Percentiles rank a stretch among this genome's conserved stretches.
These are phyloP conservation scores for Myriosclerotinia duriaeana DNA, from an alignment of 2,329 filamentous ascomycete genomes.

Conservation along the genomic window DNA sequence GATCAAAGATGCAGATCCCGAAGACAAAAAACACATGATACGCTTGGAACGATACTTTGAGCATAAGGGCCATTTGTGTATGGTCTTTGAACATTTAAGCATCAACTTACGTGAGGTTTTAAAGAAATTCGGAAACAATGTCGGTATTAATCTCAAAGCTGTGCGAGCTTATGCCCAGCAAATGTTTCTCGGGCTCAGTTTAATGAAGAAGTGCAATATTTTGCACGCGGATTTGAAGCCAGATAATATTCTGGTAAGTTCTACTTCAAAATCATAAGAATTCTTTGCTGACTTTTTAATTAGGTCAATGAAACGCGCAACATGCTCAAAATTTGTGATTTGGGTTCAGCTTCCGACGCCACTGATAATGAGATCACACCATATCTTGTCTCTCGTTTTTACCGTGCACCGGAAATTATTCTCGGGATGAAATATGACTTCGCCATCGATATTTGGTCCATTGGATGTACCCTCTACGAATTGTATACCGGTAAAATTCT, in stretches of 20 bases:
- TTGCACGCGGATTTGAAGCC: slow-evolving; percentile 96
- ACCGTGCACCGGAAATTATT: slow-evolving; percentile 94
- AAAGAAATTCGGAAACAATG: slow-evolving; percentile 92
- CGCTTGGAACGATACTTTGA: slow-evolving; percentile 85
- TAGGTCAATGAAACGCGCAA: slow-evolving; percentile 77
- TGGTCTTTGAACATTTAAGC: slow-evolving; percentile 93
- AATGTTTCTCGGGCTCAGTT: slow-evolving; percentile 84
- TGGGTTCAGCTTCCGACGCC: slow-evolving; percentile 91
- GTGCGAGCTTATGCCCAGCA: slow-evolving; percentile 90
- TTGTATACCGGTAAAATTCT: slow-evolving; percentile 97
- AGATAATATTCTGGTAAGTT: slow-evolving; percentile 76
- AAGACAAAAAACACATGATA: slow-evolving; percentile 89
- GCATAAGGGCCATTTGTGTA: slow-evolving; percentile 91
- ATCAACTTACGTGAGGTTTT: slow-evolving; percentile 91
- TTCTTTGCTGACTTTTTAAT: slow-evolving; percentile 26
- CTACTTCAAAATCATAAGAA: not conserved
- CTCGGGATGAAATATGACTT: slow-evolving; percentile 95
- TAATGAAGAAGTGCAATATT: slow-evolving; percentile 89
- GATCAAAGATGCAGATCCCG: slow-evolving; percentile 79
- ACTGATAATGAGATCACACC: slow-evolving; percentile 90
- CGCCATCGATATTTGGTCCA: slow-evolving; percentile 94
- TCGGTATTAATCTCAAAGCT: slow-evolving; percentile 85
- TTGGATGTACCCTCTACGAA: slow-evolving; percentile 95
- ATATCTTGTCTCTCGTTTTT: slow-evolving; percentile 95
- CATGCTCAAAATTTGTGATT: slow-evolving; percentile 88